Evolutionary conservation across 306 rosid species (phyloP).

Genomic region (Lathyrus aphaca): DNA sequence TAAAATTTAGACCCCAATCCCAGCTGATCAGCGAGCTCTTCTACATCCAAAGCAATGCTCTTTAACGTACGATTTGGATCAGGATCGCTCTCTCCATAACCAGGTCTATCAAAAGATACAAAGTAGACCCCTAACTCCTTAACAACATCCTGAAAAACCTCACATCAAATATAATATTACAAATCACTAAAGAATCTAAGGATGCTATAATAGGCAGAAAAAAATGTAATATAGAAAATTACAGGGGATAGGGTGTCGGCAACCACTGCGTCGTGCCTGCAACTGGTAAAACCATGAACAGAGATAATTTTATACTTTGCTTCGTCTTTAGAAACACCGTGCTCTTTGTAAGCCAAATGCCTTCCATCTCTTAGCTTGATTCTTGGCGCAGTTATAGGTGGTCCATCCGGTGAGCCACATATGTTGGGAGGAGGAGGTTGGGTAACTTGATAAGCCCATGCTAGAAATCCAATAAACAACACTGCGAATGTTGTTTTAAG

Average conservation of each 20-base stretch:
- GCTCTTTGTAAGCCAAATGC: slow-evolving; percentile 81
- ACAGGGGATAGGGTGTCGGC: slow-evolving; percentile 63
- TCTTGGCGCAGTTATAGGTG: slow-evolving; percentile 71
- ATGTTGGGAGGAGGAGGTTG: slow-evolving; percentile 76
- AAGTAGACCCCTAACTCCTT: slow-evolving; percentile 67
- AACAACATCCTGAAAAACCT: slow-evolving; percentile 53
- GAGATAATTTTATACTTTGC: slow-evolving; percentile 67
- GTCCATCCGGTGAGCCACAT: slow-evolving; percentile 83
- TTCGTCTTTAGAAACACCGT: slow-evolving; percentile 68
- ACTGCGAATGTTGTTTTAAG: slow-evolving; percentile 54
- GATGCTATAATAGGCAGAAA: slow-evolving; percentile 1
- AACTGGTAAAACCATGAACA: slow-evolving; percentile 63
- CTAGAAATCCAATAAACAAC: slow-evolving; percentile 63
- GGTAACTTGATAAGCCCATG: slow-evolving; percentile 77
- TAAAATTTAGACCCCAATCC: slow-evolving; percentile 78
- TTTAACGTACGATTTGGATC: slow-evolving; percentile 74
- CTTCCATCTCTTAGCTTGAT: slow-evolving; percentile 87
- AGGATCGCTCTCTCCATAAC: slow-evolving; percentile 96
- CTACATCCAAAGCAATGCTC: slow-evolving; percentile 78
- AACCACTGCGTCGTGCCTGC: slow-evolving; percentile 64
- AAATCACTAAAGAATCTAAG: neutral
- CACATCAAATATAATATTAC: slow-evolving; percentile 24
- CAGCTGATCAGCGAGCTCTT: slow-evolving; percentile 86
- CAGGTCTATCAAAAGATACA: slow-evolving; percentile 85
- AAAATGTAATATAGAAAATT: slow-evolving; percentile 30